Evolutionary conservation across 306 rosid species (phyloP).

Genomic region (Fagus sylvatica): DNA sequence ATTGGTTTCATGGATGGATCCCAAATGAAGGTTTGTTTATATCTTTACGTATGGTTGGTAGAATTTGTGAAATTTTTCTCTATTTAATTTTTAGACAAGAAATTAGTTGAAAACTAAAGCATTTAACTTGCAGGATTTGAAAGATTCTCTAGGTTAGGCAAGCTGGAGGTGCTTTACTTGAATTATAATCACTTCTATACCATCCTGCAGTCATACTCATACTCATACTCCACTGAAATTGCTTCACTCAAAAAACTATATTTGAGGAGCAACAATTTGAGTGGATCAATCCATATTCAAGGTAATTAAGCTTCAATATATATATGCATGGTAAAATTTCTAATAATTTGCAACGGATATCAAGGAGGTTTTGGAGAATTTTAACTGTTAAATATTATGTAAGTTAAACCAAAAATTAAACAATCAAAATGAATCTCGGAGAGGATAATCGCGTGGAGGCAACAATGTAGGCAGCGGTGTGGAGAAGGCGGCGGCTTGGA

Average conservation of each 20-base stretch:
- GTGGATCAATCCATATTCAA: background rate
- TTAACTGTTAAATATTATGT: too few relatives aligned
- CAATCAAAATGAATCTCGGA: too few relatives aligned
- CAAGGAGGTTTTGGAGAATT: too few relatives aligned
- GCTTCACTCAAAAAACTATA: background rate
- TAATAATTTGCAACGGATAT: too few relatives aligned
- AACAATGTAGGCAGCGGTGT: too few relatives aligned
- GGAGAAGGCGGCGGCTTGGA: too few relatives aligned
- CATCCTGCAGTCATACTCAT: background rate
- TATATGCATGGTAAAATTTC: background rate
- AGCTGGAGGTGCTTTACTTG: background rate
- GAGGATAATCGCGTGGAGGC: too few relatives aligned
- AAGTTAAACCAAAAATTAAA: too few relatives aligned
- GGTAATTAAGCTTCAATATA: background rate
- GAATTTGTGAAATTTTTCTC: background rate
- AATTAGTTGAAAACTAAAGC: background rate
- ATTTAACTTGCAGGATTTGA: background rate
- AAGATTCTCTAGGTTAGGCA: background rate
- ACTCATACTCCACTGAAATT: background rate
- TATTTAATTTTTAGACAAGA: background rate
- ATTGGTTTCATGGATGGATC: too few relatives aligned
- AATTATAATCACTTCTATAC: background rate
- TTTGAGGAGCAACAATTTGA: background rate
- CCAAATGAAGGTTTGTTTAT: too few relatives aligned
- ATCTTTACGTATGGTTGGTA: too few relatives aligned